phyloP scores from a whole-genome alignment of 129 eudicot species.

The Artemisia argyi region DNA sequence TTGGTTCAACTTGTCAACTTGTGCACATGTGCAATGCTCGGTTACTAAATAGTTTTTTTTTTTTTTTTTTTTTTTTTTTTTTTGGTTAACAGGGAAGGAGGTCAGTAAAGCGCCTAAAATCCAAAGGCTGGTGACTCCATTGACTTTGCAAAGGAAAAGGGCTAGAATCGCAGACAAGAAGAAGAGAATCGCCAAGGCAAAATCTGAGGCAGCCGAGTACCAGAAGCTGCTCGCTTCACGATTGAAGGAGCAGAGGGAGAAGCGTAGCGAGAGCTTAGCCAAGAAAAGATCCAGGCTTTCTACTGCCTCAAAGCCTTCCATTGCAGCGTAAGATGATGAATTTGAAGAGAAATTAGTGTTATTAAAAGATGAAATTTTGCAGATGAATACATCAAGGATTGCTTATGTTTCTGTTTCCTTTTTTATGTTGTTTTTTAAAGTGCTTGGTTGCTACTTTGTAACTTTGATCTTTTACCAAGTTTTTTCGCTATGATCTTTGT shows the following conservation, averaged over 20 bases:
- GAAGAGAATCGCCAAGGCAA: slow-evolving; percentile 71
- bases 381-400: neutral
- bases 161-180: slow-evolving; percentile 72
- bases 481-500: too few species aligned
- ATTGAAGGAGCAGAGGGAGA: slow-evolving; percentile 75
- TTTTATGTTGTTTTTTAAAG: neutral
- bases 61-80: too few species aligned
- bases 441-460: slow-evolving; percentile 10
- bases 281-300: slow-evolving; percentile 70
- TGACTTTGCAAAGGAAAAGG: slow-evolving; percentile 72
- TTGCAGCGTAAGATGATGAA: slow-evolving; percentile 27
- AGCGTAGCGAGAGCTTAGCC: slow-evolving; percentile 75
- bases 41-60: neutral
- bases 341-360: neutral
- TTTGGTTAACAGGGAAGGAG: slow-evolving; percentile 45
- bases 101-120: slow-evolving; percentile 74
- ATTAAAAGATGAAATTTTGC: slow-evolving; percentile 14
- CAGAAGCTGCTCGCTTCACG: slow-evolving; percentile 69
- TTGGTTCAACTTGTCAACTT: neutral
- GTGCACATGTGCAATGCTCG: neutral
- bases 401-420: neutral
- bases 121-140: slow-evolving; percentile 73
- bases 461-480: neutral
- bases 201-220: slow-evolving; percentile 69
- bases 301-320: slow-evolving; percentile 59